Evolutionary conservation across 352 stramenopile genomes (phyloP), one percentile per base, ranked within the genome.

Genomic region (Sclerospora graminicola): DNA sequence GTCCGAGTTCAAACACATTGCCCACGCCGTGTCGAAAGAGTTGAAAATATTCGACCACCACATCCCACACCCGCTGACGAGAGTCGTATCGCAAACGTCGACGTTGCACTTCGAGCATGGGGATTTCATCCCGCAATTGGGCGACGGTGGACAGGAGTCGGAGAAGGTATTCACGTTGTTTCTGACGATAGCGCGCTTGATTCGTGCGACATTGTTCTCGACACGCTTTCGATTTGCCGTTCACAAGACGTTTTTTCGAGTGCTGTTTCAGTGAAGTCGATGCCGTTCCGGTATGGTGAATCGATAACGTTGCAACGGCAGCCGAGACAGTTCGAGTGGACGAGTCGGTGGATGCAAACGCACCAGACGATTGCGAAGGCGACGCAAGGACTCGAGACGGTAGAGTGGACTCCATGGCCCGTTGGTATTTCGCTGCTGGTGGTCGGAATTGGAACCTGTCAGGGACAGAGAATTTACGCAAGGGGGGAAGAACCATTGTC

Each of bases 141-240:
- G 45, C 36, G 1, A 76, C 63, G 3, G 35, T 62, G 8, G 49
- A 31, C 35, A 75, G 55, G 2, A 81, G 52, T 9, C 58, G 40
- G 8, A 54, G 19, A 1, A 60, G 45, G 11, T 66, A 63, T 10
- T 55, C 50, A 2, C 62, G 59, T 46, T 81, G 69, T 27, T 72
- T 76, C 19, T 65, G 66, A 18, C 69, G 66, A 48, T 82, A 82
- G 14, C 66, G 53, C 15, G 64, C 69, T 43, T 82, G 69, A 48
- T 80, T 82, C 14, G 42, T 61, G 20, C 69, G 66, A 32, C 69
- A 80, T 35, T 82, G 69, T 35, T 80, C 63, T 1, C 69, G 64
- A 35, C 69, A 67, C 1, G 64, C 55, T 26, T 72, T 58, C 0
- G 64, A 66, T 54, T 75, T 74, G 31, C 63, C 14, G 18, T 48